A percentile compares a stretch with the other conserved stretches of the same genome.
These are phyloP conservation scores for Cercospora janseana DNA, from an alignment of 2,329 filamentous ascomycete genomes.

Conservation along the genomic window DNA sequence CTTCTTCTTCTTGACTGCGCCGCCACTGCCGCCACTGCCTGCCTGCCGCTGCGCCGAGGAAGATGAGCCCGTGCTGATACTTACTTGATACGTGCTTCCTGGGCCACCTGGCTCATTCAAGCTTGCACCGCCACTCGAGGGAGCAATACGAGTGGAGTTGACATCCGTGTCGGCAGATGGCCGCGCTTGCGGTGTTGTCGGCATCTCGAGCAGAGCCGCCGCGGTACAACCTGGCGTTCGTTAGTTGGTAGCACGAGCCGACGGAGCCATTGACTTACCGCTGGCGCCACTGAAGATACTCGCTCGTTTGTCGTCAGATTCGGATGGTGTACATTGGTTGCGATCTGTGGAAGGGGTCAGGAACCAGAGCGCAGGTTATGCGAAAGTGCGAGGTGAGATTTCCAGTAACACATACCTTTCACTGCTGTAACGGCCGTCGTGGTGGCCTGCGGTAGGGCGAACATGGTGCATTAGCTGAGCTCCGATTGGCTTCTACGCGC, in stretches of 20 bases:
- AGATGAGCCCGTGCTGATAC: background rate
- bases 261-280: background rate
- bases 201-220: background rate
- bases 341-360: background rate
- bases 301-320: background rate
- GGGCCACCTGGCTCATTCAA: background rate
- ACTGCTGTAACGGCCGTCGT: slow-evolving; percentile 7
- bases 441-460: slow-evolving; percentile 18
- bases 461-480: slow-evolving; percentile 11
- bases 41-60: slow-evolving; percentile 4
- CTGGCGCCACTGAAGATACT: slow-evolving; percentile 6
- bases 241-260: background rate
- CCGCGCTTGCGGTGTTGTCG: background rate
- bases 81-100: background rate
- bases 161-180: slow-evolving; percentile 4
- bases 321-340: slow-evolving; percentile 1
- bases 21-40: background rate
- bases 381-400: slow-evolving; percentile 11
- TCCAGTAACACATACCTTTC: slow-evolving; percentile 1
- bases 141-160: background rate
- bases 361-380: background rate
- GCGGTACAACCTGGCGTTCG: slow-evolving; percentile 5
- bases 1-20: slow-evolving; percentile 10
- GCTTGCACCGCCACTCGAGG: slow-evolving; percentile 1
- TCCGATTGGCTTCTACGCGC: background rate